Percentiles rank a stretch among this genome's conserved stretches.
phyloP scores from a whole-genome alignment of 208 protist species.

The Balamuthia mandrillaris region DNA sequence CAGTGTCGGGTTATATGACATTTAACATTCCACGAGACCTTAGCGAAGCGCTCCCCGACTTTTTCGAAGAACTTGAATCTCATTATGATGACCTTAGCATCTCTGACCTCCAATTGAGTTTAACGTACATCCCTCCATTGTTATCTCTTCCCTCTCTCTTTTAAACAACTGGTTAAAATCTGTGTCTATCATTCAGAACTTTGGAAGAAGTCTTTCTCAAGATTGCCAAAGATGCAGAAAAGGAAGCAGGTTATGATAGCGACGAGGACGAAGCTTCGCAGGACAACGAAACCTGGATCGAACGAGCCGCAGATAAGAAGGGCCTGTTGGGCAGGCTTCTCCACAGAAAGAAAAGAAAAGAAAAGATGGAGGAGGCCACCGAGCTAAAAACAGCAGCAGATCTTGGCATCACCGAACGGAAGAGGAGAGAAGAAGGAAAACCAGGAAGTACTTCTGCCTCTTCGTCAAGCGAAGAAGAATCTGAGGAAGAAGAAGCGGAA shows the following conservation, averaged over 20 bases:
- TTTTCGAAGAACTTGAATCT: neutral
- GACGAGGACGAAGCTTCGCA: neutral
- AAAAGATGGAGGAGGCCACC: neutral
- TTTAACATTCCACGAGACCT: conserved; percentile 17
- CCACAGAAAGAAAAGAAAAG: neutral
- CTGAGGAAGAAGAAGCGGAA: neutral
- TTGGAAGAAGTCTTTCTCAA: conserved; percentile 58
- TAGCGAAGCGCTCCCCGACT: neutral
- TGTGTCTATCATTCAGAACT: no score
- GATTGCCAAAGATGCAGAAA: conserved; percentile 1
- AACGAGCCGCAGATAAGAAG: neutral
- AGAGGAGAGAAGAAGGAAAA: no score
- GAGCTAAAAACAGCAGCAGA: neutral
- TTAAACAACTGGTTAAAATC: no score
- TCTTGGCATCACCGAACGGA: neutral
- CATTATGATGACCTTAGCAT: conserved; percentile 44
- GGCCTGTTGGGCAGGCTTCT: neutral
- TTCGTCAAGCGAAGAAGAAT: neutral
- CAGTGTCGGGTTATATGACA: conserved; percentile 22
- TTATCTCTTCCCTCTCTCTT: no score
- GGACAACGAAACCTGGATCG: neutral
- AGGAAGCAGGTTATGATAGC: neutral
- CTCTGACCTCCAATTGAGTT: conserved; percentile 39
- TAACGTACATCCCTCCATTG: no score
- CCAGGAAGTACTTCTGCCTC: no score